phyloP scores from a whole-genome alignment of 345 rosid species.

The Lepidium didymum region DNA sequence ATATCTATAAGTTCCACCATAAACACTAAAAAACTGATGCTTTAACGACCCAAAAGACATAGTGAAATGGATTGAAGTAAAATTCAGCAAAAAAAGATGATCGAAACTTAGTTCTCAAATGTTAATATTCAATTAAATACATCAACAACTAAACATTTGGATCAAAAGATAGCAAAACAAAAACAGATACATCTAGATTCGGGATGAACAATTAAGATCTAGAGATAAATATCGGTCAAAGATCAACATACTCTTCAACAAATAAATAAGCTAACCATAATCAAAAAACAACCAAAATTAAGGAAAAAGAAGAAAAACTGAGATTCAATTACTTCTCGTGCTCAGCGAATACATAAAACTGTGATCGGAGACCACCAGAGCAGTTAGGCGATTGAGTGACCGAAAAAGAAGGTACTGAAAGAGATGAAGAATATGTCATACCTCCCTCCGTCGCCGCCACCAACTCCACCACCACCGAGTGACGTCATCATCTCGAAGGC shows the following conservation, averaged over 20 bases:
- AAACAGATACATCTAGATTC: neutral
- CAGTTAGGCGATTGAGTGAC: slow-evolving; percentile 79
- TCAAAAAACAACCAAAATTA: neutral
- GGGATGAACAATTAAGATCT: slow-evolving; percentile 3
- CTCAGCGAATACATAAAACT: slow-evolving; percentile 51
- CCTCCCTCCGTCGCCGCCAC: slow-evolving; percentile 36
- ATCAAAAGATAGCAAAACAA: neutral
- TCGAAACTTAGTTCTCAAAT: neutral
- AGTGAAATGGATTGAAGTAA: neutral
- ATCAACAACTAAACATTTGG: neutral
- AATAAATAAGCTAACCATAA: neutral
- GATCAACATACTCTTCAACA: neutral
- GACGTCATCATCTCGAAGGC: slow-evolving; percentile 22
- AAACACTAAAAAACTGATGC: neutral
- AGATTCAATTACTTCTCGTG: slow-evolving; percentile 58
- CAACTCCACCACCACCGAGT: slow-evolving; percentile 23
- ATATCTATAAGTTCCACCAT: neutral
- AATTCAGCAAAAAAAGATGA: neutral
- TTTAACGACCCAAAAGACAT: neutral
- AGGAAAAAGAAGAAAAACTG: neutral
- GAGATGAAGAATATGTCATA: slow-evolving; percentile 79
- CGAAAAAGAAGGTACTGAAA: slow-evolving; percentile 37
- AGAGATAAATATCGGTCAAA: neutral
- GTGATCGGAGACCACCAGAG: slow-evolving; percentile 57
- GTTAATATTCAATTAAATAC: neutral